Conservation (phyloP, 257 asterid species). For the Nyctanthes arbortristis region DNA sequence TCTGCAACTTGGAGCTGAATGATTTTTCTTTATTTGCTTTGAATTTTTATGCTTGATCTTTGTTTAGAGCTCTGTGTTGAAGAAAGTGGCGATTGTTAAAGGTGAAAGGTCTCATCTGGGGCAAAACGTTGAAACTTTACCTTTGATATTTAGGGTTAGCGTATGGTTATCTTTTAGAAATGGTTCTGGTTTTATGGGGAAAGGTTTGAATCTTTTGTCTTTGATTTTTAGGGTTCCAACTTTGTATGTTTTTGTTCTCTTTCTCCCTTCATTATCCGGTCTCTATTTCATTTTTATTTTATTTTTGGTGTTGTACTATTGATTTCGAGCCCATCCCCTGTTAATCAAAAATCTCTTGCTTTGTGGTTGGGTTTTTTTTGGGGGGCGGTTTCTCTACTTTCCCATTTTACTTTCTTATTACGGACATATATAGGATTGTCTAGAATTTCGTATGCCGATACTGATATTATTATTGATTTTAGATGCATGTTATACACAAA, state of each 20-base stretch:
- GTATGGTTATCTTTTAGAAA: slow-evolving; percentile 12
- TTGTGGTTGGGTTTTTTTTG: slow-evolving; percentile 34
- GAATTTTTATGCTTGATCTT: slow-evolving; percentile 9
- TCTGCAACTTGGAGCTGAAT: background rate
- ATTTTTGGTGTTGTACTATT: slow-evolving; percentile 25
- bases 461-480: slow-evolving; percentile 13
- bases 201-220: slow-evolving; percentile 34
- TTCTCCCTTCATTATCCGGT: background rate
- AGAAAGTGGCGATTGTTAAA: slow-evolving; percentile 10
- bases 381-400: slow-evolving; percentile 28
- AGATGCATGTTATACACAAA: slow-evolving; percentile 16
- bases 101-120: slow-evolving; percentile 23
- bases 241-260: slow-evolving; percentile 9
- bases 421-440: slow-evolving; percentile 3
- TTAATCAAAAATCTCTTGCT: slow-evolving; percentile 20
- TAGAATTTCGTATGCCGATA: slow-evolving; percentile 18
- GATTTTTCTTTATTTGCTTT: background rate
- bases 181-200: slow-evolving; percentile 25
- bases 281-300: slow-evolving; percentile 15
- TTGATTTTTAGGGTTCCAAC: slow-evolving; percentile 27
- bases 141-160: slow-evolving; percentile 23
- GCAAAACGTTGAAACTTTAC: slow-evolving; percentile 34
- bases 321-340: slow-evolving; percentile 36
- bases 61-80: slow-evolving; percentile 29
- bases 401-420: slow-evolving; percentile 28